These are phyloP conservation scores for Gryganskiella cystojenkinii DNA, from an alignment of 192 early-diverging fungal genomes.

Conservation along the genomic window DNA sequence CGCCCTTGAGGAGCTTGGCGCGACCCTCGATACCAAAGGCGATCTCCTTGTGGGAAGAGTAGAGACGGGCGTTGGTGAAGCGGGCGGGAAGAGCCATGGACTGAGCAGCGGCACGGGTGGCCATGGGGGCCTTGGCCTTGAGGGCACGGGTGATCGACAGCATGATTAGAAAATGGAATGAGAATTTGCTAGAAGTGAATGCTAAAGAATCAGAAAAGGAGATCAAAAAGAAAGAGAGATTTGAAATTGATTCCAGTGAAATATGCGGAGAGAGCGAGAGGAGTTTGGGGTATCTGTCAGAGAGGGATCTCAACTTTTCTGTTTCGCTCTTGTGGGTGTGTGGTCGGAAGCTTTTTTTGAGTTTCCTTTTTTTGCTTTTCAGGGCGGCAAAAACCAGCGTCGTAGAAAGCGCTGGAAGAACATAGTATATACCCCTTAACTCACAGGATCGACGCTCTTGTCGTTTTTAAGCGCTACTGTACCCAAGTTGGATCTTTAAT, in stretches of 20 bases:
- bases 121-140: slow-evolving; percentile 46
- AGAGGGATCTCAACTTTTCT: no score
- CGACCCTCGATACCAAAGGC: slow-evolving; percentile 96
- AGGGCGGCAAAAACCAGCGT: no score
- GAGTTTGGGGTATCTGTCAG: no score
- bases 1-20: slow-evolving; percentile 91
- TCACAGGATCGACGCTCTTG: no score
- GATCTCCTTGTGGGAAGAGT: slow-evolving; percentile 97
- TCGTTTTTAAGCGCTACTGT: no score
- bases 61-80: slow-evolving; percentile 49
- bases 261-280: no score
- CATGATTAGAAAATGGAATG: slow-evolving; percentile 14
- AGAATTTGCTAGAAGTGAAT: slow-evolving; percentile 12
- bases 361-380: no score
- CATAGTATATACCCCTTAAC: no score
- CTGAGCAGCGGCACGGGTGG: slow-evolving; percentile 17
- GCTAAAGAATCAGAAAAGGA: not conserved
- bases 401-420: no score
- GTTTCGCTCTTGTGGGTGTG: no score
- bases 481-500: no score
- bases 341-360: no score
- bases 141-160: slow-evolving; percentile 50
- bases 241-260: not conserved
- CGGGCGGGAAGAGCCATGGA: slow-evolving; percentile 25
- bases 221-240: slow-evolving; percentile 22